Conservation (phyloP, 176 grass and related monocot species). For the Themeda triandra region DNA sequence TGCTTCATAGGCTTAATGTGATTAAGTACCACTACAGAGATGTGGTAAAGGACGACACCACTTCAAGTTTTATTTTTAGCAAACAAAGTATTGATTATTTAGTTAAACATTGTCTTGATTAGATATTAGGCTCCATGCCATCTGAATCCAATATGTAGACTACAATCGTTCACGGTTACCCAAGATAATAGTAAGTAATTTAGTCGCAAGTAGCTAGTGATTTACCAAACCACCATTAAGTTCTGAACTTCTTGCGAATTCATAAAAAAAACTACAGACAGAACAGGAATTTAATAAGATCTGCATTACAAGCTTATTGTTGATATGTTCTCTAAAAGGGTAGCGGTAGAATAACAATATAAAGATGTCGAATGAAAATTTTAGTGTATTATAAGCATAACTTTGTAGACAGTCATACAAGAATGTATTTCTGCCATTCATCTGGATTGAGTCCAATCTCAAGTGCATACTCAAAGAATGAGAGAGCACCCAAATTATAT, state of each 20-base stretch:
- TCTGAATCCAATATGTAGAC: neutral
- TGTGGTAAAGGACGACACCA: neutral
- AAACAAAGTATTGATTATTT: neutral
- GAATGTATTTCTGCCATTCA: neutral
- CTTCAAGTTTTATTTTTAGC: neutral
- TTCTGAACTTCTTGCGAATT: slow-evolving; percentile 4
- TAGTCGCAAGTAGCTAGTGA: slow-evolving; percentile 2
- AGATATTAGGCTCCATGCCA: neutral
- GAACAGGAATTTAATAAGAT: slow-evolving; percentile 13
- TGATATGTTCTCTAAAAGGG: neutral
- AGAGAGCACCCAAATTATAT: neutral
- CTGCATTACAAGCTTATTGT: neutral
- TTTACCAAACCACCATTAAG: slow-evolving; percentile 24
- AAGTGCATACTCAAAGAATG: slow-evolving; percentile 12
- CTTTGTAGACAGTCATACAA: slow-evolving; percentile 14
- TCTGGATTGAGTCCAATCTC: slow-evolving; percentile 8
- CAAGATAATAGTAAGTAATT: slow-evolving; percentile 3
- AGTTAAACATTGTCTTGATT: neutral
- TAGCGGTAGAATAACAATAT: slow-evolving; percentile 11
- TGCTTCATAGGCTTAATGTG: slow-evolving; percentile 4
- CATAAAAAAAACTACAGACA: neutral
- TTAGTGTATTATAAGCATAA: neutral
- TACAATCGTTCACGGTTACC: neutral
- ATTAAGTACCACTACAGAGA: neutral
- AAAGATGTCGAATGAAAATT: neutral